Evolutionary conservation across 192 early-diverging fungal species (phyloP).

Genomic region (Cladochytrium replicatum): DNA sequence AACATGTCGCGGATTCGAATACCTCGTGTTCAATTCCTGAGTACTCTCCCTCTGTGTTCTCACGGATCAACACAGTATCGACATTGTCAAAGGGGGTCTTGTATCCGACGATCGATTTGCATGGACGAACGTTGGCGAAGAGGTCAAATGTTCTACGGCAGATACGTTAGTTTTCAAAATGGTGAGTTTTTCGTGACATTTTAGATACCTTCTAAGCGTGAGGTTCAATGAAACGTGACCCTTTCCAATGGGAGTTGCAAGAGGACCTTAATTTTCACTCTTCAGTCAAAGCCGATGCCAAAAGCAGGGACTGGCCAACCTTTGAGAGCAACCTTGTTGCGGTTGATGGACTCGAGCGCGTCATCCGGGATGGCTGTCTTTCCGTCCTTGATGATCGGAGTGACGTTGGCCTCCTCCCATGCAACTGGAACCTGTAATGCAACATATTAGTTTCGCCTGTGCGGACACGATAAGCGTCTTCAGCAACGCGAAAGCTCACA

Average conservation of each 20-base stretch:
- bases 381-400: constrained; percentile 83
- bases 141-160: constrained; percentile 92
- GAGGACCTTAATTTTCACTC: too few relatives aligned
- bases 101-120: constrained; percentile 92
- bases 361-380: constrained; percentile 90
- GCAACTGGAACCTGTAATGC: constrained; percentile 76
- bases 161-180: constrained; percentile 55
- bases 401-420: constrained; percentile 94
- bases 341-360: constrained; percentile 80
- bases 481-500: too few relatives aligned
- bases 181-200: too few relatives aligned
- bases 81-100: constrained; percentile 95
- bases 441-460: too few relatives aligned
- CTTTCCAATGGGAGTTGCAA: constrained; percentile 97
- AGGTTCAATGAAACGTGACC: constrained; percentile 92
- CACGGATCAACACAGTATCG: constrained; percentile 95
- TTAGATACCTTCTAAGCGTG: constrained; percentile 36
- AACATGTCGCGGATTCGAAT: too few relatives aligned
- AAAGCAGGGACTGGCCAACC: constrained; percentile 30
- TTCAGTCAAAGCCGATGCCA: too few relatives aligned
- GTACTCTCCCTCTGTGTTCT: constrained; percentile 99
- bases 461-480: too few relatives aligned
- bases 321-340: constrained; percentile 96
- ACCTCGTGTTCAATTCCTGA: constrained; percentile 94
- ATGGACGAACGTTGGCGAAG: constrained; percentile 97